These are phyloP conservation scores for Apiosordaria backusii DNA, from an alignment of 495 filamentous ascomycete species.

Conservation along the genomic window DNA sequence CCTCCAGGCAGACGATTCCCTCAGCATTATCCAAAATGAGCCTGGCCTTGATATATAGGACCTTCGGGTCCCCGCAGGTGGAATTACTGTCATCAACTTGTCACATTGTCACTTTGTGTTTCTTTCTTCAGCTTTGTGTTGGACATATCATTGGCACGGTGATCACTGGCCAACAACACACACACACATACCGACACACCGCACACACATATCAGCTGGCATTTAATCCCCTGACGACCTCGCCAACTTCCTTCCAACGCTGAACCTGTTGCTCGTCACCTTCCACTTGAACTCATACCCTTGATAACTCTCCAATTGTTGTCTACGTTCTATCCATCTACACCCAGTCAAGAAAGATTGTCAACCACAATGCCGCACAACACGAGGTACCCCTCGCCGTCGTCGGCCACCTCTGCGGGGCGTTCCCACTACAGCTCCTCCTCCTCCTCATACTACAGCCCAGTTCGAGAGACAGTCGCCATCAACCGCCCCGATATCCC, in stretches of 20 bases:
- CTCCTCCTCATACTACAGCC: neutral
- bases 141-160: neutral
- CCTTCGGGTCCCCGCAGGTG: neutral
- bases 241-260: neutral
- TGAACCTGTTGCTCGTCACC: neutral
- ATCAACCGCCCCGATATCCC: slow-evolving; percentile 5
- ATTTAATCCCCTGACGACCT: neutral
- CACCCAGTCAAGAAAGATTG: neutral
- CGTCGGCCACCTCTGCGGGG: neutral
- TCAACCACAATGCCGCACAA: neutral
- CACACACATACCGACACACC: neutral
- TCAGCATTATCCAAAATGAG: neutral
- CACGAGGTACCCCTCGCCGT: neutral
- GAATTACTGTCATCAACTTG: neutral
- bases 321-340: slow-evolving; percentile 1
- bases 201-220: neutral
- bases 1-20: slow-evolving; percentile 18
- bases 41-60: slow-evolving; percentile 18
- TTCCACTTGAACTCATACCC: neutral
- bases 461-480: neutral
- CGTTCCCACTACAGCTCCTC: neutral
- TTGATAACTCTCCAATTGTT: neutral
- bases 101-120: slow-evolving; percentile 1
- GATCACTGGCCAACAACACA: neutral
- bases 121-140: slow-evolving; percentile 2